phyloP scores from a whole-genome alignment of 768 basidiomycete genomes.

The Mycena sanguinolenta region DNA sequence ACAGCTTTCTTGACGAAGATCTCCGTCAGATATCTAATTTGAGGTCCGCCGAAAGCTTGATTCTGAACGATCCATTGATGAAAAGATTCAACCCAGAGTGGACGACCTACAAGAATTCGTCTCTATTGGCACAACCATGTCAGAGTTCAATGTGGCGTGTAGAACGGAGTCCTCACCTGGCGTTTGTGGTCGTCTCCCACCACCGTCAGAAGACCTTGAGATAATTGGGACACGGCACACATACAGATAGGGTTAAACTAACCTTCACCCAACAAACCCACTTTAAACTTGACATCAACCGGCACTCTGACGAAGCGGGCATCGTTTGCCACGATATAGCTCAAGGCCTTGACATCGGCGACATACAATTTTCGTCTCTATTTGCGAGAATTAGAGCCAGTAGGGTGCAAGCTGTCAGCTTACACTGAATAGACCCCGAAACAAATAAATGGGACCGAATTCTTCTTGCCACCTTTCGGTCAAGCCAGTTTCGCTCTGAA shows the following conservation, averaged over 20 bases:
- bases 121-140: not conserved
- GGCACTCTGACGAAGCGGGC: slow-evolving; percentile 46
- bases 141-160: not conserved
- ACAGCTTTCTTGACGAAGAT: slow-evolving; percentile 53
- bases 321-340: slow-evolving; percentile 58
- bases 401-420: slow-evolving; percentile 2
- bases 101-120: not conserved
- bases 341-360: slow-evolving; percentile 60
- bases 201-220: slow-evolving; percentile 50
- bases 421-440: slow-evolving; percentile 49
- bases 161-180: slow-evolving; percentile 47
- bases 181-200: slow-evolving; percentile 54
- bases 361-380: slow-evolving; percentile 55
- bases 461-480: slow-evolving; percentile 51
- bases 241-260: not conserved
- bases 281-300: slow-evolving; percentile 42
- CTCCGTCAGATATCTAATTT: slow-evolving; percentile 54
- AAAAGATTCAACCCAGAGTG: not conserved
- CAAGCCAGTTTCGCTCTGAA: slow-evolving; percentile 20
- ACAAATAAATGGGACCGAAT: slow-evolving; percentile 51
- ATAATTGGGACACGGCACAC: not conserved
- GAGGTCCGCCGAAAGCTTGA: slow-evolving; percentile 58
- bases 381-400: not conserved
- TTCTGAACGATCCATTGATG: slow-evolving; percentile 45
- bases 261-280: too few relatives aligned